phyloP scores from a whole-genome alignment of 345 rosid genomes.

The thale cress (Arabidopsis thaliana) region DNA sequence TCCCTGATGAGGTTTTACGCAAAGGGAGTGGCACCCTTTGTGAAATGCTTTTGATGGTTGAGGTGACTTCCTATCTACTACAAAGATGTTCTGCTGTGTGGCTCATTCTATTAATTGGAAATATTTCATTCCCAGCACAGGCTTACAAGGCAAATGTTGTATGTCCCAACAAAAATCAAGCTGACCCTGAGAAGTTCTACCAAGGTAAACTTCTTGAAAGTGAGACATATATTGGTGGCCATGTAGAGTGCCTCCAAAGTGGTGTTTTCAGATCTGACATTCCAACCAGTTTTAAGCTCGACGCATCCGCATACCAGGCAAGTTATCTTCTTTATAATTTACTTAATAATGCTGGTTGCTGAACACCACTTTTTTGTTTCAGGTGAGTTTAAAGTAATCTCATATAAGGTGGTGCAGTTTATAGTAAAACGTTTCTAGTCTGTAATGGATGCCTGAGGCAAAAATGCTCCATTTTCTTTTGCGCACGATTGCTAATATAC shows the following conservation, averaged over 20 bases:
- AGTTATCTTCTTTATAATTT: conserved; percentile 42
- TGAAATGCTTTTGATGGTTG: conserved; percentile 99
- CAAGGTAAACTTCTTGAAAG: conserved; percentile 87
- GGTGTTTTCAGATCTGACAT: conserved; percentile 98
- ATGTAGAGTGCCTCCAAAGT: conserved; percentile 98
- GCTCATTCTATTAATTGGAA: conserved; percentile 36
- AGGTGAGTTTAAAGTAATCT: conserved; percentile 7
- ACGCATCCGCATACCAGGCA: conserved; percentile 77
- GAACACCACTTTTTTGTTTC: conserved; percentile 10
- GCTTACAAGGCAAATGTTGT: conserved; percentile 92
- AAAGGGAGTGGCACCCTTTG: conserved; percentile 99
- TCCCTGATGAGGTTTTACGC: conserved; percentile 98
- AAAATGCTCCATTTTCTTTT: not conserved
- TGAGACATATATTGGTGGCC: conserved; percentile 98
- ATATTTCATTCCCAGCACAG: conserved; percentile 47
- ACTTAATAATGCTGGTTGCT: conserved; percentile 6
- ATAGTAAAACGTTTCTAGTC: conserved; percentile 4
- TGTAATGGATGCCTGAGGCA: conserved; percentile 23
- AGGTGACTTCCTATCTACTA: conserved; percentile 59
- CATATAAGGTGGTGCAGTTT: not conserved
- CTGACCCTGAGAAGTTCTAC: conserved; percentile 86
- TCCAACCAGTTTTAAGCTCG: conserved; percentile 91
- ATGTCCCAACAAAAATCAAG: conserved; percentile 97
- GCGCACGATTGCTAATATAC: conserved; percentile 7
- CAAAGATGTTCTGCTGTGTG: conserved; percentile 15